Evolutionary conservation across 805 yeast genomes (phyloP).

Genomic region (Danielozyma ontarioensis): DNA sequence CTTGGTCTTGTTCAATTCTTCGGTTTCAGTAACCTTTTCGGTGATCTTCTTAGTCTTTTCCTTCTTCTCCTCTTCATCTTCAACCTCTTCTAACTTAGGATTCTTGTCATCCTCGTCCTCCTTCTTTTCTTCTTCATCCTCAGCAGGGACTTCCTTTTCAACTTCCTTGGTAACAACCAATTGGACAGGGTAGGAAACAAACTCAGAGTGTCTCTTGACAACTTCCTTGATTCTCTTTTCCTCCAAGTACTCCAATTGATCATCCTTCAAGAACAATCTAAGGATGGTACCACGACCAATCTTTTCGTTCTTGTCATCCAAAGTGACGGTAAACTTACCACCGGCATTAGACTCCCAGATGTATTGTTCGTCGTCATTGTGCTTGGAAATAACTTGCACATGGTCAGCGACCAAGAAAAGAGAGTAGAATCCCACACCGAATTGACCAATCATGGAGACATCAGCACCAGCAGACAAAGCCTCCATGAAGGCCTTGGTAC

Average conservation of each 20-base stretch:
- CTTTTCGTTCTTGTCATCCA: slow-evolving; percentile 81
- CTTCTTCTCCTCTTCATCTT: slow-evolving; percentile 57
- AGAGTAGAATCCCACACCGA: slow-evolving; percentile 99
- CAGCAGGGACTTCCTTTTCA: slow-evolving; percentile 93
- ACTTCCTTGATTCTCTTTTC: slow-evolving; percentile 99
- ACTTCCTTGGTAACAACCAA: slow-evolving; percentile 97
- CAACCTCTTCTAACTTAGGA: slow-evolving; percentile 67
- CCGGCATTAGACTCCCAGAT: slow-evolving; percentile 99
- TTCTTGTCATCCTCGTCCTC: slow-evolving; percentile 55
- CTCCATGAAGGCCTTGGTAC: slow-evolving; percentile 99
- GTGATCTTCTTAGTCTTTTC: slow-evolving; percentile 82
- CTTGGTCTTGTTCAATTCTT: slow-evolving; percentile 97
- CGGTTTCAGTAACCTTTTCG: slow-evolving; percentile 92
- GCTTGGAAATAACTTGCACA: slow-evolving; percentile 96
- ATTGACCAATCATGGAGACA: slow-evolving; percentile 99
- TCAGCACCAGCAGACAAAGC: slow-evolving; percentile 99
- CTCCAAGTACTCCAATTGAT: slow-evolving; percentile 97
- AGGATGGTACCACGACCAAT: slow-evolving; percentile 93
- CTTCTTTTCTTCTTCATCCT: slow-evolving; percentile 50
- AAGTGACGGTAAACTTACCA: slow-evolving; percentile 95
- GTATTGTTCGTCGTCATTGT: slow-evolving; percentile 99
- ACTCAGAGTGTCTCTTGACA: slow-evolving; percentile 98
- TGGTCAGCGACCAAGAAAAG: slow-evolving; percentile 98
- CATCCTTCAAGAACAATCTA: slow-evolving; percentile 96
- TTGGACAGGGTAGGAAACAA: slow-evolving; percentile 98